Base-by-base conservation (phyloP, 129 eudicot species). In the carrot (Daucus carota) region DNA sequence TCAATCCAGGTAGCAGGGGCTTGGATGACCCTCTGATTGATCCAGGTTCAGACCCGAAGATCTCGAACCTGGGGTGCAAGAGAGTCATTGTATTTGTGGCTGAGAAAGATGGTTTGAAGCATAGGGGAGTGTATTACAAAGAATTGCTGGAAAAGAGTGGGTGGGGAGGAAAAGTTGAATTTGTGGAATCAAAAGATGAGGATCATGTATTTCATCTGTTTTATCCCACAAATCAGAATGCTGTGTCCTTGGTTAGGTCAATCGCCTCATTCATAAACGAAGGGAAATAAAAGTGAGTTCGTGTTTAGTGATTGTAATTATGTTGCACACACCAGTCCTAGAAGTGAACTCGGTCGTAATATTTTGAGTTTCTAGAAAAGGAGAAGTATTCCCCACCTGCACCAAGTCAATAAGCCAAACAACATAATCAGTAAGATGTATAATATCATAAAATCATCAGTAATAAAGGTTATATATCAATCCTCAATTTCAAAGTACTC, bases 291-390 rank as follows among this genome's bases (percentile, higher is more conserved):
- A n/a, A n/a, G n/a, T n/a, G n/a, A n/a, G n/a, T n/a, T n/a, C n/a
- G n/a, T n/a, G n/a, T n/a, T n/a, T n/a, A n/a, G n/a, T n/a, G n/a
- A n/a, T n/a, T n/a, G n/a, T n/a, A n/a, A n/a, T n/a, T 4, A 44
- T 73, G 60, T 22, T 31, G 43, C n/a, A 77, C 38, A 68, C 85
- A 93, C 98, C 98, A 82, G 90, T 75, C 34, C 36, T 20, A 48
- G 74, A 72, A 54, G 82, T 76, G 34, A 83, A 33, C 75, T 81
- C 84, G 9, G 87, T 42, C 74, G 80, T 57, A 47, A 50, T 73
- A 76, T 85, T 78, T 24, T 76, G 77, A 78, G 84, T 72, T 43
- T 87, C 90, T 84, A 82, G 77, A 57, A 65, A 76, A 77, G 74
- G 66, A 76, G 73, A 47, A 76, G 68, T 60, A 75, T 81, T 85